Evolutionary conservation across 1,139 yeast genomes (phyloP), one percentile per base, ranked within the genome.

Genomic region (Taphrina pruni): DNA sequence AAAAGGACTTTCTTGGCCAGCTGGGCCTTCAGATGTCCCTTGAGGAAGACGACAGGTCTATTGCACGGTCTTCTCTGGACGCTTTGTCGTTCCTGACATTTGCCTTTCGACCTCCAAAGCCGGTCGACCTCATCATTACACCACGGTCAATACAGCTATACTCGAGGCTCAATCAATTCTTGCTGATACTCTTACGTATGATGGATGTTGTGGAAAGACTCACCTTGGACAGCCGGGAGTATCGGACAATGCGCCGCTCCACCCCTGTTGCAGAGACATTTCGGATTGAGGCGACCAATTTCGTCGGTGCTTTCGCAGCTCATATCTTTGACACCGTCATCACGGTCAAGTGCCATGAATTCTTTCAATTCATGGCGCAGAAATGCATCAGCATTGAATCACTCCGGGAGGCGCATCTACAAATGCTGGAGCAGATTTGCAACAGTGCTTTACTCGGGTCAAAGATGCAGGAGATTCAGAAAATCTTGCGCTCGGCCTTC

Each of bases 41-140:
- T 11, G 67, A 64, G 36, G 55, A 35, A 14, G 67, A 64, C 26
- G 39, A 54, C 12, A 20, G 3, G 17, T 32, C 54, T 4, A 41
- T 62, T 32, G 36, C 66, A n/a, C 36, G 61, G 20, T 20, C 56
- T 17, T 56, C 67, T 6, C 46, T 64, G 38, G 61, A 64, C 17
- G 67, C 61, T 14, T 32, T 64, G 20, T 64, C 67, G 4, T 64
- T 64, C 21, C 61, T 64, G 45, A 43, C 38, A 45, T 64, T 64
- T 26, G 48, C 38, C 14, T 64, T 35, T 26, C 67, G 56, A 7
- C 58, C 61, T 26, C 67, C 61, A 12, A 39, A 56, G 12, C 67
- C 67, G 20, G 38, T 64, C 32, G 56, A 54, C 45, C 60, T 43
- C 17, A 46, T 64, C 56, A 64, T 64, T 21, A 64, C 61, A n/a